These are phyloP conservation scores for Moesziomyces antarcticus DNA, from an alignment of 1,284 basidiomycete genomes.

Conservation along the genomic window DNA sequence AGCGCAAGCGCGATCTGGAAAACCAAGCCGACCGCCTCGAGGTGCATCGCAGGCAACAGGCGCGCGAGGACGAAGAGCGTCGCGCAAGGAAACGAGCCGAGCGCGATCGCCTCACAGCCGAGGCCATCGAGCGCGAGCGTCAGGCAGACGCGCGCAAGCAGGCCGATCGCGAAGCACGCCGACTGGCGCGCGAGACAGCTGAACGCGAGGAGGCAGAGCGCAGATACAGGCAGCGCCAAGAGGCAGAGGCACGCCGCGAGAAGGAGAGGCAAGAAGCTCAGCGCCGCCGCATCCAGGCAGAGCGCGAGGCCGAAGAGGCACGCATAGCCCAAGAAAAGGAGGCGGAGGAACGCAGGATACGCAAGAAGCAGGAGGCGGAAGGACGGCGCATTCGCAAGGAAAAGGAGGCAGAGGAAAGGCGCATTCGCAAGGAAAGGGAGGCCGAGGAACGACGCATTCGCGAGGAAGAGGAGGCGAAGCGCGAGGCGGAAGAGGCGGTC, in stretches of 20 bases:
- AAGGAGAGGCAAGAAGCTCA: conserved; percentile 12
- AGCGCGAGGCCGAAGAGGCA: conserved; percentile 27
- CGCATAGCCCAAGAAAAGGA: conserved; percentile 23
- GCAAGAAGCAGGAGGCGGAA: conserved; percentile 31
- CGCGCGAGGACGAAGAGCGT: conserved; percentile 27
- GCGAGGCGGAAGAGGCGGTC: conserved; percentile 12
- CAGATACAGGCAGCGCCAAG: conserved; percentile 14
- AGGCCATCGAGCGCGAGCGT: conserved; percentile 13
- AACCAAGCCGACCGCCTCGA: conserved; percentile 42
- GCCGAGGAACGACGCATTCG: conserved; percentile 27
- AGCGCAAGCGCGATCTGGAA: conserved; percentile 30
- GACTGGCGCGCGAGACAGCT: background rate
- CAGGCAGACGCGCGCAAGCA: conserved; percentile 13
- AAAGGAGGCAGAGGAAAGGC: conserved; percentile 34
- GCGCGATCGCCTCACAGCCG: conserved; percentile 22
- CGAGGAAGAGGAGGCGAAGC: conserved; percentile 16
- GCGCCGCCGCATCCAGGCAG: conserved; percentile 19
- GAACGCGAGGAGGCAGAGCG: conserved; percentile 11
- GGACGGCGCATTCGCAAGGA: conserved; percentile 25
- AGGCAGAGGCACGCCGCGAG: background rate
- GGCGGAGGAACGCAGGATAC: conserved; percentile 26
- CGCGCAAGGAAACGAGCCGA: conserved; percentile 17
- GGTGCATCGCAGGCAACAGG: conserved; percentile 27
- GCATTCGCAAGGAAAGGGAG: conserved; percentile 14
- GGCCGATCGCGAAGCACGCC: conserved; percentile 15